Base-by-base conservation (phyloP, 441 rosid genomes). In the Populus trichocarpa region DNA sequence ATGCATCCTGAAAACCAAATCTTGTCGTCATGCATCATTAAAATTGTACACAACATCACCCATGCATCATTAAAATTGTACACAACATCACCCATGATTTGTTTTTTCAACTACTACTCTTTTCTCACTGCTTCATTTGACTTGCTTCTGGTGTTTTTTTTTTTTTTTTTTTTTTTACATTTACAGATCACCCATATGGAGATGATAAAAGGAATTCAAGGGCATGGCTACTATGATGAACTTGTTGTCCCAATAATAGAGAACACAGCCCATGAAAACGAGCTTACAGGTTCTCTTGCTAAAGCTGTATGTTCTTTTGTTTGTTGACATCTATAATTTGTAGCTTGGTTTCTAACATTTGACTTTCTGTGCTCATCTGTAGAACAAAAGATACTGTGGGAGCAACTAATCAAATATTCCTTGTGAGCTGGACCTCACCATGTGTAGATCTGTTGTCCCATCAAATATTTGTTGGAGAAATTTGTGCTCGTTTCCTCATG, bases 121-220 rank as follows among this genome's bases (percentile, higher is more conserved):
- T 53, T 33, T 69, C 69, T 64, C 23, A 28, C 22, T 65, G 40
- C 33, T 8, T 73, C 40, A 30, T 72, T 74, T 77, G 67, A 46
- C 78, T 74, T 73, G 2, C 67, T 63, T 77, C 72, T 79, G 74
- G 8, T 28, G 30, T 28, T 28, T 28, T 28, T 28, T 28, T 28
- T 28, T 28, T 2, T 28, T 28, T 2, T 28, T 2, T 28, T 69
- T 18, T 83, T 69, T 65, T 50, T 53, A 23, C 46, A 10, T 71
- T 75, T 79, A 53, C 87, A 96, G 98, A 90, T 93, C 81, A 91
- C 98, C 72, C 97, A 94, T 83, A 91, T 96, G 98, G 99, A 96
- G 89, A 92, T 96, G 99, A 92, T 96, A 73, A 96, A 96, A 85
- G 99, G 99, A 83, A 94, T 96, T 79, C 85, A 94, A 83, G 99